Conservation (phyloP, 2,329 filamentous ascomycete genomes). For the Colletotrichum sp. region DNA sequence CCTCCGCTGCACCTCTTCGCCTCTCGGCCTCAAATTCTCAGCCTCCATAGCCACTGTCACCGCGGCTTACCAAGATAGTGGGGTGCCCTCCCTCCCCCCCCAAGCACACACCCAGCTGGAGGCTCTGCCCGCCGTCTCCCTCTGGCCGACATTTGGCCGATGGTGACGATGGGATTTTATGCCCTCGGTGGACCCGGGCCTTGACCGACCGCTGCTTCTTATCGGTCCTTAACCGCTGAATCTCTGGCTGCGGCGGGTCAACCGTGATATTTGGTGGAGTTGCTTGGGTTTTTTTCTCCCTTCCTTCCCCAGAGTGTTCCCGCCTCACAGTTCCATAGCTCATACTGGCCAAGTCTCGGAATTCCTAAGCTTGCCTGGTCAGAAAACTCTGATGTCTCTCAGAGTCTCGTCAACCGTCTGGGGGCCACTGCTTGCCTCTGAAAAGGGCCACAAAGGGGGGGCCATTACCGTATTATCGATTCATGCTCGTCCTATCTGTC, state of each 20-base stretch:
- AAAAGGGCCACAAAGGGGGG: background rate
- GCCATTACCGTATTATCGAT: slow-evolving; percentile 10
- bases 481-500: slow-evolving; percentile 20
- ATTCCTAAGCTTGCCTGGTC: background rate
- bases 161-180: slow-evolving; percentile 16
- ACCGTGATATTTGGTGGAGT: slow-evolving; percentile 4
- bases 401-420: background rate
- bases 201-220: slow-evolving; percentile 17
- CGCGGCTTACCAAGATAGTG: background rate
- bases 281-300: slow-evolving; percentile 4
- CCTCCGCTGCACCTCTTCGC: background rate
- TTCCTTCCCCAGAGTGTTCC: background rate
- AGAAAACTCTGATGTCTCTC: background rate
- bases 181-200: slow-evolving; percentile 18
- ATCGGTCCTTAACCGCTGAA: slow-evolving; percentile 23
- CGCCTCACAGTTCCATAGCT: background rate
- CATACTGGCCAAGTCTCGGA: slow-evolving; percentile 2
- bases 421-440: background rate
- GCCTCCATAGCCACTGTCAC: background rate
- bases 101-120: background rate
- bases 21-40: background rate
- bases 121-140: background rate
- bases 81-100: background rate
- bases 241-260: slow-evolving; percentile 12
- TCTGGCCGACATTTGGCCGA: slow-evolving; percentile 23